phyloP scores from a whole-genome alignment of 129 eudicot genomes.

The Solidago caesia region DNA sequence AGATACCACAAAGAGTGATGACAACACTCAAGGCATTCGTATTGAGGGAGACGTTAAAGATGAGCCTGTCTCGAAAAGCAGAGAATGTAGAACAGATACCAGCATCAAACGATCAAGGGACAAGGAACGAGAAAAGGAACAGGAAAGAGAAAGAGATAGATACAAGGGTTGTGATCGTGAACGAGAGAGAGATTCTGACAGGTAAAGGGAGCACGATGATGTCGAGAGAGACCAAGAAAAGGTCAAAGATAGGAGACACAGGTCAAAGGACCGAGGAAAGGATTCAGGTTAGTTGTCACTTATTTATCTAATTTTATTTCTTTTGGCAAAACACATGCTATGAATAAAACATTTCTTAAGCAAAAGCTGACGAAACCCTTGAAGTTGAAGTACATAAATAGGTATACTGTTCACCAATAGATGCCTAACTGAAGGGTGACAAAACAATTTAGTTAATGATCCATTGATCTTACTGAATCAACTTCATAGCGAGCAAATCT shows the following conservation, averaged over 20 bases:
- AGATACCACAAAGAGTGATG: constrained; percentile 67
- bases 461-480: too few relatives aligned
- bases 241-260: constrained; percentile 62
- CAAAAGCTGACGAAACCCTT: too few relatives aligned
- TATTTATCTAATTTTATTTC: too few relatives aligned
- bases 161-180: constrained; percentile 60
- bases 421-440: too few relatives aligned
- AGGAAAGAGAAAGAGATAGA: constrained; percentile 58
- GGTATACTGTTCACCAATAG: too few relatives aligned
- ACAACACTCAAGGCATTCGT: constrained; percentile 37
- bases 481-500: too few relatives aligned
- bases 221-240: constrained; percentile 55
- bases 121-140: constrained; percentile 35
- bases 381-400: too few relatives aligned
- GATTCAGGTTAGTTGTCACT: constrained; percentile 44
- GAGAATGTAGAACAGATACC: constrained; percentile 35
- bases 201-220: not conserved
- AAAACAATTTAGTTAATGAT: too few relatives aligned
- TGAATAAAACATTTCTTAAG: too few relatives aligned
- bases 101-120: not conserved
- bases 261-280: constrained; percentile 78
- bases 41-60: constrained; percentile 35
- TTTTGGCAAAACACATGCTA: too few relatives aligned
- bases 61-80: not conserved
- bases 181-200: constrained; percentile 73